phyloP scores from a whole-genome alignment of 371 early-diverging fungal genomes.

The Mortierella sp. region DNA sequence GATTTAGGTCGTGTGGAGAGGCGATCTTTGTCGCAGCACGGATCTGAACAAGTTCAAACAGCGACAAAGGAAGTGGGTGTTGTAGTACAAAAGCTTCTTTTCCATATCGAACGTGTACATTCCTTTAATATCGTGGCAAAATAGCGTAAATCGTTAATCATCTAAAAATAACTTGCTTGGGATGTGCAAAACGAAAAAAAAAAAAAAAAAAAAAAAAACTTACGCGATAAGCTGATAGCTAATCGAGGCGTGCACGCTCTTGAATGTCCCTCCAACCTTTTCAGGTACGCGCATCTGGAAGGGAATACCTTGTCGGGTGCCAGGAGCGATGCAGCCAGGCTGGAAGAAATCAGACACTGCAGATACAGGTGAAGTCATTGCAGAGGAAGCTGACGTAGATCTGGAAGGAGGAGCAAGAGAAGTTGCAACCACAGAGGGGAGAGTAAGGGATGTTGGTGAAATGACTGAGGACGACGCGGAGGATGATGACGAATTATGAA shows the following conservation, averaged over 20 bases:
- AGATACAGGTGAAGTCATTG: not conserved
- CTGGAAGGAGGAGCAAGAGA: not conserved
- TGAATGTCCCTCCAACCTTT: conserved; percentile 43
- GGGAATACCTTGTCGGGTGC: conserved; percentile 35
- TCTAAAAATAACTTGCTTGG: too few species aligned
- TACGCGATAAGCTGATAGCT: conserved; percentile 44
- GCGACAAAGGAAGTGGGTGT: conserved; percentile 31
- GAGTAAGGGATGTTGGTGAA: not conserved
- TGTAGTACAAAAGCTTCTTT: conserved; percentile 41
- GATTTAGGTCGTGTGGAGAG: conserved; percentile 22
- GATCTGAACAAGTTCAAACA: conserved; percentile 53
- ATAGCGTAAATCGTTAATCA: too few species aligned
- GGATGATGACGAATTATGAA: conserved; percentile 11
- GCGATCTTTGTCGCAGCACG: conserved; percentile 35
- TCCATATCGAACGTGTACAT: conserved; percentile 40
- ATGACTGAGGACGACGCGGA: not conserved
- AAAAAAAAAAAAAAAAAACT: conserved; percentile 6
- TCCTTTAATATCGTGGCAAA: conserved; percentile 12
- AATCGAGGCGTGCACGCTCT: conserved; percentile 39
- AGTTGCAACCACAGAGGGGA: not conserved
- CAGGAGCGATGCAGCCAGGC: conserved; percentile 36
- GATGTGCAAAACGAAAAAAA: too few species aligned
- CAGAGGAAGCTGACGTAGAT: not conserved
- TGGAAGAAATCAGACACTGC: conserved; percentile 4
- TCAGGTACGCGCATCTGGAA: conserved; percentile 47